Evolutionary conservation across 306 rosid species (phyloP), one percentile per base, ranked within the genome.

Genomic region (Rosa multiflora): DNA sequence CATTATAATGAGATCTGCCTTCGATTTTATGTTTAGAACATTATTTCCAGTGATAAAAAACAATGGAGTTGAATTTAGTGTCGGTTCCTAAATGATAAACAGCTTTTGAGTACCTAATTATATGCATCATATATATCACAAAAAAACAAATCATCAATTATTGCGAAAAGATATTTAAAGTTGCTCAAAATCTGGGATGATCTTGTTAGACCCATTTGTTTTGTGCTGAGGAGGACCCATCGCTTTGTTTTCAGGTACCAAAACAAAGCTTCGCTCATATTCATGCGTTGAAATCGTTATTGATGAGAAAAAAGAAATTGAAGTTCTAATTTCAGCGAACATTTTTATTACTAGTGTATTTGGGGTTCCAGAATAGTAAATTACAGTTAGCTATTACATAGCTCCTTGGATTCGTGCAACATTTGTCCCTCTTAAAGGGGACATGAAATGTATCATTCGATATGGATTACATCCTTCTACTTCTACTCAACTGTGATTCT

Each of bases 81-180:
- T 80, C 81, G 81, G 83, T 79, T 61, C 53, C 78, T 69, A 58
- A 68, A n/a, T 44, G 12, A 29, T 17, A 62, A 32, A 44, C 0
- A 61, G 5, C n/a, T 21, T 48, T 39, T 55, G 6, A 49, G 66
- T 14, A 35, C 11, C 14, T 11, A 73, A 56, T 43, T 10, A 43
- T 39, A 23, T 23, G 18, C 43, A 70, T 4, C 53, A 32, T 8
- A 4, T 40, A 43, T 7, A 66, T 63, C 47, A 23, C 3, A 75
- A 39, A 67, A 58, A 26, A 32, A 59, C 75, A 77, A 74, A 53
- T 56, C 20, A 72, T 62, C 64, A 83, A 79, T 83, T 44, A 83
- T 79, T 79, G 78, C 55, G 47, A 49, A 42, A 37, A 21, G 47
- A 79, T 63, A 62, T 75, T 70, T 32, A 46, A 14, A 43, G 69